Evolutionary conservation across 192 early-diverging fungal species (phyloP).

Genomic region (Linnemannia exigua): DNA sequence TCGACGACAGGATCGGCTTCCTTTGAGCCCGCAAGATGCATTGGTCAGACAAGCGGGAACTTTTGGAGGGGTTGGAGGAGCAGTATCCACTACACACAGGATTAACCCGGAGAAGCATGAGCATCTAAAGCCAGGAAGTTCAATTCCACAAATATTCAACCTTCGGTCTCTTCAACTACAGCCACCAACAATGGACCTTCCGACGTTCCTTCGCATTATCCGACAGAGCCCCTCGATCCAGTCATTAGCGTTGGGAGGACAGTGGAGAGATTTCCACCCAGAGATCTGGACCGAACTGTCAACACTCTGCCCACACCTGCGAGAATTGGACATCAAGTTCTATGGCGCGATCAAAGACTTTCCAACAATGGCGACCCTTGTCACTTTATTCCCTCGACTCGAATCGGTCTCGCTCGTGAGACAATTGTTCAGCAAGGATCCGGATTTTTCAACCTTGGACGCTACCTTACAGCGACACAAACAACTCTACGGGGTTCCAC

Average conservation of each 20-base stretch:
- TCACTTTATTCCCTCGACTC: not conserved
- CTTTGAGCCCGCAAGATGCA: not conserved
- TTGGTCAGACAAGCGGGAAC: not conserved
- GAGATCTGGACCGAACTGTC: not conserved
- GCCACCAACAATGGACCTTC: not conserved
- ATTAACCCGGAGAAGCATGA: not conserved
- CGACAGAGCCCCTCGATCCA: not conserved
- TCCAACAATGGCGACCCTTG: not conserved
- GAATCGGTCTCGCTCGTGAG: not conserved
- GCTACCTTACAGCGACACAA: not conserved
- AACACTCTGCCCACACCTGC: not conserved
- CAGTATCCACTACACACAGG: not conserved
- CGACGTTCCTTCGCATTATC: not conserved
- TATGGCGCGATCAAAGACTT: not conserved
- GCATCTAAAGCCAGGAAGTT: not conserved
- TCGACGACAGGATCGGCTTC: not conserved
- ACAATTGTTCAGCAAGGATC: not conserved
- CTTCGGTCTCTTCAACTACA: conserved; percentile 3
- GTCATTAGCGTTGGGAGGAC: not conserved
- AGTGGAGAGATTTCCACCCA: not conserved
- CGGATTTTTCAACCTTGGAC: not conserved
- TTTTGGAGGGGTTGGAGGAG: not conserved
- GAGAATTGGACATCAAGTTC: not conserved
- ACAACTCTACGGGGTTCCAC: not conserved
- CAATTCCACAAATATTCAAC: not conserved